Evolutionary conservation across 2,329 filamentous ascomycete genomes (phyloP), one percentile per base, ranked within the genome.

Genomic region (Ophiostoma piceae): DNA sequence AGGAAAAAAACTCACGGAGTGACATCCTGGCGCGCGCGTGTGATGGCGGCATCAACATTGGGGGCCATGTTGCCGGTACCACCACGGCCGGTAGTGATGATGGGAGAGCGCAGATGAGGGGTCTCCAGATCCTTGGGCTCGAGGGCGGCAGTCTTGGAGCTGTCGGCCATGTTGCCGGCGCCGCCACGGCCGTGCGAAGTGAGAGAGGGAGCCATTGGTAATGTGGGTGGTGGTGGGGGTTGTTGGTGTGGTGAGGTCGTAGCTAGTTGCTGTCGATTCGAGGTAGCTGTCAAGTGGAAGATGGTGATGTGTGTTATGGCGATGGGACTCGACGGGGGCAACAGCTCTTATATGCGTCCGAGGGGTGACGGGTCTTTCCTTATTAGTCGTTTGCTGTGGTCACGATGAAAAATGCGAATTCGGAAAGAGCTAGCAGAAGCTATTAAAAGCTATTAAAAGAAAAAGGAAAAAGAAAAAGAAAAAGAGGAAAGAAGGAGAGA

Each of bases 21-120:
- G 72, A 97, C 92, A 76, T 97, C 94, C 79, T 98, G 94, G 60
- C 88, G 88, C 69, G 87, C 84, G 73, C 94, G 90, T 47, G 94
- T 92, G 77, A 92, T 87, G 60, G 83, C 80, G 3, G 89, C 87
- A 75, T 95, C 90, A 73, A 87, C 87, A 77, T 90, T 89, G 74
- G 81, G 82, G 66, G 90, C 88, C 90, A 97, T 96, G 82, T 96
- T 97, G 71, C 93, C 93, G 4, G 87, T 89, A 72, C 94, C 94
- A 70, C 94, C 94, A 68, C 94, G 91, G 70, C 94, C 94, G 2
- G 94, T 97, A 26, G 94, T 97, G 77, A 94, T 93, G 74, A 92
- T 84, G n/a, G 90, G 82, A 66, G 86, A 86, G 81, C 96, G 97
- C 77, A 98, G 87, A 14, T 87, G 90, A 0, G 94, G 94, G 1